Evolutionary conservation across 257 asterid species (phyloP).

Genomic region (Capsicum baccatum): DNA sequence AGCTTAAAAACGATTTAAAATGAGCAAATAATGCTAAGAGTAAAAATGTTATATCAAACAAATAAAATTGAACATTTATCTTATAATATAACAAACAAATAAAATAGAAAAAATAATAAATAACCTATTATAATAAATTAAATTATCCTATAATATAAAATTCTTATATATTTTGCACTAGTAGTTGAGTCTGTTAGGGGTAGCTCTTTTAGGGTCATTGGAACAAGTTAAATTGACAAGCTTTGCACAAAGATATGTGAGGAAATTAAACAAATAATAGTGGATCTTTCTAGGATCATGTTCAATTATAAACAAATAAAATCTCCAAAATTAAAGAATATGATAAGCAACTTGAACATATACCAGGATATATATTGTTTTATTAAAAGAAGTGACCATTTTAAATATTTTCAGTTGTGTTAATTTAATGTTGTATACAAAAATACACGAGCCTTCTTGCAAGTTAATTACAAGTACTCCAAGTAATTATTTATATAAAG

Average conservation of each 20-base stretch:
- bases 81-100: too few species aligned
- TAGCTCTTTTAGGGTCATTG: background rate
- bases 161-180: too few species aligned
- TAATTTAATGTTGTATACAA: background rate
- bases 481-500: background rate
- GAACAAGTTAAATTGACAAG: background rate
- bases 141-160: too few species aligned
- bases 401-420: background rate
- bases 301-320: constrained; percentile 12
- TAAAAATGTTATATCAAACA: too few species aligned
- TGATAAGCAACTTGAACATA: background rate
- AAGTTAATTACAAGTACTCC: background rate
- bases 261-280: background rate
- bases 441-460: background rate
- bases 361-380: background rate
- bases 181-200: background rate
- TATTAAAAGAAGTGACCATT: background rate
- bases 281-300: constrained; percentile 21
- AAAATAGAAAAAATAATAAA: too few species aligned
- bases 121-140: too few species aligned
- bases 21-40: too few species aligned
- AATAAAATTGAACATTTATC: too few species aligned
- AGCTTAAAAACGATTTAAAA: too few species aligned
- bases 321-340: background rate
- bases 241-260: background rate